These are phyloP conservation scores for Pulveroboletus sp. DNA, from an alignment of 768 basidiomycete genomes.

Conservation along the genomic window DNA sequence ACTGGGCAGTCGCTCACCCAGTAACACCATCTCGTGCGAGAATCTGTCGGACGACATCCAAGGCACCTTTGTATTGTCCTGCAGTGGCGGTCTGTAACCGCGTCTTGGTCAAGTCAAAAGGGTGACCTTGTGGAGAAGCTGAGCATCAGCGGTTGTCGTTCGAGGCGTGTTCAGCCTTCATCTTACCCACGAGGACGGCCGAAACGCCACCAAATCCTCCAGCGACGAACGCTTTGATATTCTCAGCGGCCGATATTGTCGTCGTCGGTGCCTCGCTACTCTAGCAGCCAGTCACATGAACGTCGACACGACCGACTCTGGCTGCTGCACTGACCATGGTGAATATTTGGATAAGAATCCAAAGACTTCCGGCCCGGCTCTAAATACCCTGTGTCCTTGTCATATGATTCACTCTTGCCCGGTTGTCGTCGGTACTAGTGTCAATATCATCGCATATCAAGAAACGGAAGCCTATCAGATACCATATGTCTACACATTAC, in stretches of 20 bases:
- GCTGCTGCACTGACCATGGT: constrained; percentile 24
- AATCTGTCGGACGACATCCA: constrained; percentile 91
- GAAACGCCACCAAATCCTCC: constrained; percentile 90
- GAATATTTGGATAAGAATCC: constrained; percentile 9
- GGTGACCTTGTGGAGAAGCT: constrained; percentile 63
- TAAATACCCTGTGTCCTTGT: background rate
- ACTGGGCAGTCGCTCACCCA: constrained; percentile 56
- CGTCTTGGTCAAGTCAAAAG: constrained; percentile 97
- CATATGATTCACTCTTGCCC: constrained; percentile 34
- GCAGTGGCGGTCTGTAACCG: constrained; percentile 88
- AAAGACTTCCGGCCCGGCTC: background rate
- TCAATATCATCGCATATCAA: too few species aligned
- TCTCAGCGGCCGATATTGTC: constrained; percentile 34
- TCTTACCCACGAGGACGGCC: constrained; percentile 81
- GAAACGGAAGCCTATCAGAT: too few species aligned
- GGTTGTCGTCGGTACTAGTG: too few species aligned
- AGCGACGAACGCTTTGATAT: constrained; percentile 82
- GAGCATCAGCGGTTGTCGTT: constrained; percentile 1
- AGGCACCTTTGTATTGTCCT: constrained; percentile 84
- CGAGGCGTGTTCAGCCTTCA: background rate
- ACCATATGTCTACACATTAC: constrained; percentile 18
- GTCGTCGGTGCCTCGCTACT: constrained; percentile 22
- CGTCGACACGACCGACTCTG: background rate
- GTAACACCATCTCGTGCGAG: constrained; percentile 85
- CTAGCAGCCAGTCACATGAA: constrained; percentile 16